These are phyloP conservation scores for Aphanomyces stellatus DNA, from an alignment of 352 stramenopile genomes.

Conservation along the genomic window DNA sequence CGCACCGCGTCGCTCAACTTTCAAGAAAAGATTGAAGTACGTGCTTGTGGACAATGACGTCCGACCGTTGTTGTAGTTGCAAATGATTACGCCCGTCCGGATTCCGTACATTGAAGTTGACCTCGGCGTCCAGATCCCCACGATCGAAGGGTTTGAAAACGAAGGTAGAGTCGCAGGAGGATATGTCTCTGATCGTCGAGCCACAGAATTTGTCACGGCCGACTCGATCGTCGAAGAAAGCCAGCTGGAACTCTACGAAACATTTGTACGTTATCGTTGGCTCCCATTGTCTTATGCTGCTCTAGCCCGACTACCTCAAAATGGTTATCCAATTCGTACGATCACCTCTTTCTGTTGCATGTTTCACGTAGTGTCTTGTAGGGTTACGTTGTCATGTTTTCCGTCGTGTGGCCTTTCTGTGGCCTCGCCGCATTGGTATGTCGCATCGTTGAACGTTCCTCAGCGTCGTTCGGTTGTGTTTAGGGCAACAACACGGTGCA, in stretches of 20 bases:
- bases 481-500: conserved; percentile 70
- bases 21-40: conserved; percentile 75
- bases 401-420: conserved; percentile 80
- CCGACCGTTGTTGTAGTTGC: conserved; percentile 32
- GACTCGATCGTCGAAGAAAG: conserved; percentile 79
- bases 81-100: conserved; percentile 83
- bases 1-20: conserved; percentile 40
- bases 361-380: conserved; percentile 17
- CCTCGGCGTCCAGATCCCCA: conserved; percentile 62
- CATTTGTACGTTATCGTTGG: conserved; percentile 43
- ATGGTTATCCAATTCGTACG: conserved; percentile 85
- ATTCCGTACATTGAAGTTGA: conserved; percentile 81
- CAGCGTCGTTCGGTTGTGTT: background rate
- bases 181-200: too few species aligned
- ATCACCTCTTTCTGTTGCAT: background rate
- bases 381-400: conserved; percentile 86
- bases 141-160: conserved; percentile 74
- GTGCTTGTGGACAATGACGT: background rate
- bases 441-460: too few species aligned
- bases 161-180: conserved; percentile 44
- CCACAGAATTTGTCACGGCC: conserved; percentile 62
- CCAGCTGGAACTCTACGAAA: conserved; percentile 68
- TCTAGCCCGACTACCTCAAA: conserved; percentile 73
- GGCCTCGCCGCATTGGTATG: conserved; percentile 50
- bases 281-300: background rate